Evolutionary conservation across 2,329 filamentous ascomycete genomes (phyloP), one percentile per base, ranked within the genome.

Genomic region (Tolypocladium ovalisporum): DNA sequence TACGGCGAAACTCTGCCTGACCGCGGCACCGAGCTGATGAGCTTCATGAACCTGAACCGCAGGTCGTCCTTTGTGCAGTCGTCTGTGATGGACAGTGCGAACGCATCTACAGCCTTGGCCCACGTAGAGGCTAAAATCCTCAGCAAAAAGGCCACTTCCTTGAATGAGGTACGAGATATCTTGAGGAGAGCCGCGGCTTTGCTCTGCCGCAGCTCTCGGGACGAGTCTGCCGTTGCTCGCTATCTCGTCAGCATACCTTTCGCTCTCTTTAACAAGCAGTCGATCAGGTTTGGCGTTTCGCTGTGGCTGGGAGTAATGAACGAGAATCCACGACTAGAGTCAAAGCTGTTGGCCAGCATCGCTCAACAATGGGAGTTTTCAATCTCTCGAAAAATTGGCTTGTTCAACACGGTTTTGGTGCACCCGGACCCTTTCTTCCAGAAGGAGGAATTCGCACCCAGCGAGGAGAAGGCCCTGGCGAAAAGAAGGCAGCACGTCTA

Each of bases 281-380:
- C 92, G 2, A 94, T 99, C 69, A 96, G 96, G 68, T 83, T 97
- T 54, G 95, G 94, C 7, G 88, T 97, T 39, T 97, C 94, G 4
- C 77, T 99, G 8, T 99, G 94, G 94, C 84, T 97, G 60, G 94
- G 94, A 32, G 89, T 97, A 17, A 95, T 97, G 66, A 94, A 97
- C 65, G 94, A 99, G 70, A 97, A 96, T 66, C 89, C 92, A 3
- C 82, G 83, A 57, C 86, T 97, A 72, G 91, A 96, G 70, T 83
- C 93, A 10, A 86, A 91, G 60, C 84, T 99, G 57, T 75, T 99
- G 36, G 86, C 85, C 55, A 90, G 96, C 68, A 89, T 97, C 64
- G 87, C 88, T 12, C 88, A 94, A 67, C 89, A 93, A 61, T 99
- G 93, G 90, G 93, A 97, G 71, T 79, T 81, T 58, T 94, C 88